phyloP scores from a whole-genome alignment of 2,329 filamentous ascomycete genomes.

The Keithomyces neogunnii region DNA sequence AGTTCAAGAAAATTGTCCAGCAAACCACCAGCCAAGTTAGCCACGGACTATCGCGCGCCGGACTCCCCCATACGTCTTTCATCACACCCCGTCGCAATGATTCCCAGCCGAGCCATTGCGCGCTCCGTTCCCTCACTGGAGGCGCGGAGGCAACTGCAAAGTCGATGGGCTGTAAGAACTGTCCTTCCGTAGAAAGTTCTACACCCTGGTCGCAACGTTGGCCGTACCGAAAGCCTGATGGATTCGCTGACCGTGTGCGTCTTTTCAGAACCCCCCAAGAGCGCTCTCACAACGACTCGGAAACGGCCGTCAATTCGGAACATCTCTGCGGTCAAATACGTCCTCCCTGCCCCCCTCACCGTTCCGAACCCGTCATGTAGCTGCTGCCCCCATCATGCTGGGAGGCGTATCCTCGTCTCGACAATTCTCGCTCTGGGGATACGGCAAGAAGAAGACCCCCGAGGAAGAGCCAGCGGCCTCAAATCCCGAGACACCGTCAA shows the following conservation, averaged over 20 bases:
- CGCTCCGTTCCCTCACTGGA: constrained; percentile 27
- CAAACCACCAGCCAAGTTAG: neutral
- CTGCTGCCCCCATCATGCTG: constrained; percentile 18
- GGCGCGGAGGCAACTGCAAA: constrained; percentile 20
- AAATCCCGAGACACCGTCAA: constrained; percentile 9
- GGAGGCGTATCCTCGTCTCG: constrained; percentile 23
- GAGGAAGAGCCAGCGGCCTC: constrained; percentile 8
- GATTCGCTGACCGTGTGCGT: neutral
- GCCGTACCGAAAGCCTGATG: neutral
- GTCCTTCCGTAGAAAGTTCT: neutral
- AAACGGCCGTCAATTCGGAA: constrained; percentile 27
- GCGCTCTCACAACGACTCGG: constrained; percentile 20
- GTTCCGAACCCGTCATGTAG: constrained; percentile 11
- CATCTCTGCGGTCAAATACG: constrained; percentile 17
- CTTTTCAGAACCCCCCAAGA: constrained; percentile 15
- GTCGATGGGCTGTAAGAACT: constrained; percentile 18
- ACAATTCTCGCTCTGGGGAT: constrained; percentile 26
- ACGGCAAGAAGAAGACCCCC: constrained; percentile 18
- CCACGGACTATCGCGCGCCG: neutral
- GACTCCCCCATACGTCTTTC: neutral
- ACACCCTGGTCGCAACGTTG: neutral
- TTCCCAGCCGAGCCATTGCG: constrained; percentile 36
- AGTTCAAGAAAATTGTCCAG: constrained; percentile 21
- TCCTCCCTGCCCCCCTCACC: constrained; percentile 15
- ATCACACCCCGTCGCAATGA: constrained; percentile 24